Conservation (phyloP, 2,329 filamentous ascomycete species). For the Bipolaris sorokiniana region DNA sequence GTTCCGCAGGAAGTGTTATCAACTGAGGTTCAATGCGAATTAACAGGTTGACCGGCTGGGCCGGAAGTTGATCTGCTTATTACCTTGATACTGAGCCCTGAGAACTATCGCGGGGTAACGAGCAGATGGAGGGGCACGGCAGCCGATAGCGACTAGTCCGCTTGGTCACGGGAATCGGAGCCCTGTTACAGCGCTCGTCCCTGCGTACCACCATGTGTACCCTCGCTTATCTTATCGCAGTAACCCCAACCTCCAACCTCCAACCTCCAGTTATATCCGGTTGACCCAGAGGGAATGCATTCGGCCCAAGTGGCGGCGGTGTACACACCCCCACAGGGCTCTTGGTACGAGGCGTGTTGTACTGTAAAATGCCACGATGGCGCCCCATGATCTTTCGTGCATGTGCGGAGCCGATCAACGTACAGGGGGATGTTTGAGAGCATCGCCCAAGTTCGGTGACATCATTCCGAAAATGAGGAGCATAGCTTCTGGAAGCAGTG, state of each 20-base stretch:
- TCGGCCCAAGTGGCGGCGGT: neutral
- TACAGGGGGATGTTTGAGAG: neutral
- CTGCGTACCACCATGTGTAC: neutral
- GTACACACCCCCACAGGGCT: neutral
- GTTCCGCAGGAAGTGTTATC: neutral
- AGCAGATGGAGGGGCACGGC: slow-evolving; percentile 8
- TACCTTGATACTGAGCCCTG: slow-evolving; percentile 2
- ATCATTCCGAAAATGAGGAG: slow-evolving; percentile 1
- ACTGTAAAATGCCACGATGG: neutral
- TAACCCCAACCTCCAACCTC: slow-evolving; percentile 8
- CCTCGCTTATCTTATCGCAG: slow-evolving; percentile 7
- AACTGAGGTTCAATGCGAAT: neutral
- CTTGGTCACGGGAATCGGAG: slow-evolving; percentile 1
- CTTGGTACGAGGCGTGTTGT: neutral
- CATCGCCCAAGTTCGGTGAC: slow-evolving; percentile 18
- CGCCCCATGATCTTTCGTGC: neutral
- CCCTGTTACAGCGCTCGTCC: neutral
- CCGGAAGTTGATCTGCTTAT: slow-evolving; percentile 11
- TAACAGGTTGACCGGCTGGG: neutral
- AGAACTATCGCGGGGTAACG: slow-evolving; percentile 20
- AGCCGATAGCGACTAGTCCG: slow-evolving; percentile 11
- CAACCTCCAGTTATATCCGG: neutral
- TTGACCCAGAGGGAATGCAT: neutral
- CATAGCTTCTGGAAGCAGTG: slow-evolving; percentile 11
- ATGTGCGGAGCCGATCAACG: neutral